Evolutionary conservation across 352 stramenopile genomes (phyloP), one percentile per base, ranked within the genome.

Genomic region (Aphanomyces invadans): DNA sequence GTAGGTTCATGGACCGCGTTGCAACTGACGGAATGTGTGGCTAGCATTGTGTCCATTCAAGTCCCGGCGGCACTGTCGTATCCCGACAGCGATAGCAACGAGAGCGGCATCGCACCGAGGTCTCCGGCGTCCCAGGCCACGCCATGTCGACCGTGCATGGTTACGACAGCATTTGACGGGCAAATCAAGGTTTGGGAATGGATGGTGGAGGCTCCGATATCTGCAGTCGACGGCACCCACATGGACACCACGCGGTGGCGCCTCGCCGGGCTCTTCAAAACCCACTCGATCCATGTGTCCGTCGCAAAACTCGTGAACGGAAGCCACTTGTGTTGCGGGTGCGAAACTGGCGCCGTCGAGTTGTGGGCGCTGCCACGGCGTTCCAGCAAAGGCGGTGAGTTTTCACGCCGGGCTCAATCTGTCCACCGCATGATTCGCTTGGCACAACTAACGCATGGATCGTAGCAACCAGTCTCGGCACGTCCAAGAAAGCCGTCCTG

Each of bases 31-130:
- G n/a, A n/a, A n/a, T n/a, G n/a, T n/a, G n/a, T 29, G 19, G 12
- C 11, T 67, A 67, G 60, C 32, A 57, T 67, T 38, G 28, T 67
- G 7, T 44, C 60, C 12, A 67, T 67, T 38, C 26, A 45, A 7
- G 57, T 3, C 36, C 60, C 60, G 3, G 11, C 26, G 23, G 60
- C 42, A 2, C 55, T 57, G 32, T 29, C 57, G n/a, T 33, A 21
- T 17, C 1, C 12, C 21, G 33, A 44, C 38, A 51, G n/a, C n/a
- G n/a, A n/a, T n/a, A n/a, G n/a, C n/a, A n/a, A n/a, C n/a, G n/a
- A n/a, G n/a, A n/a, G n/a, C n/a, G n/a, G n/a, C n/a, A n/a, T n/a
- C n/a, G n/a, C n/a, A n/a, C n/a, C n/a, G n/a, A n/a, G n/a, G n/a
- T n/a, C n/a, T n/a, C n/a, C n/a, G n/a, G n/a, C n/a, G n/a, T n/a